Conservation (phyloP, 192 early-diverging fungal species). For the Geranomyces variabilis region DNA sequence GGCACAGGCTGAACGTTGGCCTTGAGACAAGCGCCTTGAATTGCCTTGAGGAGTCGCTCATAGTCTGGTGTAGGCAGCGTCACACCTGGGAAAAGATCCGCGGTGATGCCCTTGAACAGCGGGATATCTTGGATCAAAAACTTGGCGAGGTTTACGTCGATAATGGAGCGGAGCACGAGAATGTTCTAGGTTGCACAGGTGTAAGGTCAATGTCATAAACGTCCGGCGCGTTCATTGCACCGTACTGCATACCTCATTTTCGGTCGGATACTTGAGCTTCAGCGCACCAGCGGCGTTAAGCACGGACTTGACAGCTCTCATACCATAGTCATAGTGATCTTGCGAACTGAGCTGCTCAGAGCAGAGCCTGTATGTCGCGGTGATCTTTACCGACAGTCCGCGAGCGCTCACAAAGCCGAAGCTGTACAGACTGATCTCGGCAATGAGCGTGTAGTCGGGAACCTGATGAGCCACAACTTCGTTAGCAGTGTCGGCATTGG, state of each 20-base stretch:
- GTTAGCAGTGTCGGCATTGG: too few species aligned
- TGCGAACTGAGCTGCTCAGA: constrained; percentile 67
- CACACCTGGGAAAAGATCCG: constrained; percentile 65
- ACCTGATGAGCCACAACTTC: constrained; percentile 37
- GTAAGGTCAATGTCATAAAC: neutral
- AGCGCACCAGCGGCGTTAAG: constrained; percentile 58
- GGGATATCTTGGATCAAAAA: constrained; percentile 67
- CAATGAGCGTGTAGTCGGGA: constrained; percentile 66
- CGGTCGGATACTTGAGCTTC: constrained; percentile 62
- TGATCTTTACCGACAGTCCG: constrained; percentile 60
- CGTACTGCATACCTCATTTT: constrained; percentile 50
- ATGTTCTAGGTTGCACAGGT: constrained; percentile 36
- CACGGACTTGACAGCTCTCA: constrained; percentile 66
- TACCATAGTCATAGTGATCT: constrained; percentile 68
- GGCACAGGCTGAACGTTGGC: constrained; percentile 60
- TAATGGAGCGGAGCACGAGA: constrained; percentile 60
- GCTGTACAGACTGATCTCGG: constrained; percentile 66
- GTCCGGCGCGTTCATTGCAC: neutral
- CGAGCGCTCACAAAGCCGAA: constrained; percentile 64
- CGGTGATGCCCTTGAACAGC: constrained; percentile 65
- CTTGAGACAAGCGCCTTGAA: constrained; percentile 46
- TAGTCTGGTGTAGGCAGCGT: constrained; percentile 62
- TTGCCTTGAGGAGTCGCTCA: constrained; percentile 47
- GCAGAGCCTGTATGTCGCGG: constrained; percentile 62
- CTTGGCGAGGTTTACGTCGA: constrained; percentile 66